Evolutionary conservation across 306 rosid species (phyloP).

Genomic region (Styphnolobium japonicum): DNA sequence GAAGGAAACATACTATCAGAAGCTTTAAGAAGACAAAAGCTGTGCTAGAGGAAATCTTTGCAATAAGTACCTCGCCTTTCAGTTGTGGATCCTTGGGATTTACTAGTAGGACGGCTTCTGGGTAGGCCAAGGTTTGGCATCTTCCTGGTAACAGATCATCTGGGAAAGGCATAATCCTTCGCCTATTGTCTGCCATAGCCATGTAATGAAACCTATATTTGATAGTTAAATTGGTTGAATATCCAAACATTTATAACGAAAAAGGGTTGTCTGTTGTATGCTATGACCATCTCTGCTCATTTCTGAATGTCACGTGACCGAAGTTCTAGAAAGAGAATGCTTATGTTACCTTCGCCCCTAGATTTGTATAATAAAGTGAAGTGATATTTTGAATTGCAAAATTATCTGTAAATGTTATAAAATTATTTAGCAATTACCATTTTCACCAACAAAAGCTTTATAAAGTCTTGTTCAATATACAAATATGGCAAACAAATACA

Average conservation of each 20-base stretch:
- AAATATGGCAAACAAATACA: background rate
- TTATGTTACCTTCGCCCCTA: background rate
- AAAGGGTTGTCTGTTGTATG: constrained; percentile 32
- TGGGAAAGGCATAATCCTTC: constrained; percentile 78
- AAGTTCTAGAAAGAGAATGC: background rate
- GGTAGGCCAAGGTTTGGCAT: constrained; percentile 59
- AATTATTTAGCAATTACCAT: background rate
- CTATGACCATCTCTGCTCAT: constrained; percentile 42
- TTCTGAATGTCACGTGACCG: constrained; percentile 17
- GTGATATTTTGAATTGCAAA: constrained; percentile 8
- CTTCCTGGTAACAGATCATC: constrained; percentile 71
- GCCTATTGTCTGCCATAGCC: constrained; percentile 86
- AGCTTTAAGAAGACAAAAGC: constrained; percentile 14
- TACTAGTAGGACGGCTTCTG: constrained; percentile 71
- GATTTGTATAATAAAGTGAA: constrained; percentile 6
- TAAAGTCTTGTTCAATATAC: background rate
- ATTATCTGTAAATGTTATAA: background rate
- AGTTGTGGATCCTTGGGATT: constrained; percentile 65
- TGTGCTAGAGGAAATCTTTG: constrained; percentile 8
- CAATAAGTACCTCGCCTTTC: constrained; percentile 63
- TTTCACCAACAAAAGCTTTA: background rate
- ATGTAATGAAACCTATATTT: constrained; percentile 78
- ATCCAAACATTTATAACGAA: constrained; percentile 4
- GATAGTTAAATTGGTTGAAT: constrained; percentile 36
- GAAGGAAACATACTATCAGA: background rate